Conservation (phyloP, 2,329 filamentous ascomycete species). For the Aotearoamyces nothofagi region DNA sequence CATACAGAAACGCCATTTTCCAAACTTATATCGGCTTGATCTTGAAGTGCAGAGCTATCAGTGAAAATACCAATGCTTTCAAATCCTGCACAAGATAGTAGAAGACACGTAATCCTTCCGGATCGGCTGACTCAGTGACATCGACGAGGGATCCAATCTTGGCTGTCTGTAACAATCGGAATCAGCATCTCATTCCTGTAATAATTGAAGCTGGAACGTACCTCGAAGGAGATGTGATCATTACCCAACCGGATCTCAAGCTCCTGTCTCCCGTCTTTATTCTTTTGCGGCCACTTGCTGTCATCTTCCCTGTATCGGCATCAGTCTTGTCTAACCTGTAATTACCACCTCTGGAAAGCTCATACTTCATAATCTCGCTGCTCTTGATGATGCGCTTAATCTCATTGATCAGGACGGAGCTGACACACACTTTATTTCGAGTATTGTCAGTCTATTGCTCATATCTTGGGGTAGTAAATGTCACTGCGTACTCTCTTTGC, state of each 20-base stretch:
- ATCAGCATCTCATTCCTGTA: slow-evolving; percentile 1
- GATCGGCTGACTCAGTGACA: slow-evolving; percentile 89
- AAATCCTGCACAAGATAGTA: slow-evolving; percentile 98
- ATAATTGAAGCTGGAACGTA: slow-evolving; percentile 26
- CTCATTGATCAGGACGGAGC: slow-evolving; percentile 75
- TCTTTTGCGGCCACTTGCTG: slow-evolving; percentile 97
- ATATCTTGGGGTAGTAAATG: too few species aligned
- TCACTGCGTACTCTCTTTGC: slow-evolving; percentile 94
- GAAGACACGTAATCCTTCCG: slow-evolving; percentile 90
- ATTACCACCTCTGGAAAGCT: too few species aligned
- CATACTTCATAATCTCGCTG: slow-evolving; percentile 92
- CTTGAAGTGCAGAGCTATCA: slow-evolving; percentile 97
- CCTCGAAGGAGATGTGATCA: slow-evolving; percentile 97
- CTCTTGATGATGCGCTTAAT: slow-evolving; percentile 96
- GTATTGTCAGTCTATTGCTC: too few species aligned
- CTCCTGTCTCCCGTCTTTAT: slow-evolving; percentile 95
- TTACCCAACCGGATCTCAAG: slow-evolving; percentile 86
- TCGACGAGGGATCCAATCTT: slow-evolving; percentile 97
- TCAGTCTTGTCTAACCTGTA: too few species aligned
- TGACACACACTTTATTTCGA: slow-evolving; percentile 72
- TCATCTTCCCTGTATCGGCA: slow-evolving; percentile 67
- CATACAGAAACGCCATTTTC: slow-evolving; percentile 1
- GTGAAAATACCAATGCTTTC: slow-evolving; percentile 89
- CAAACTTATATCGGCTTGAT: slow-evolving; percentile 55
- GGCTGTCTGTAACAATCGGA: slow-evolving; percentile 50